phyloP scores from a whole-genome alignment of 371 early-diverging fungal genomes.

The Haplosporangium sp. region DNA sequence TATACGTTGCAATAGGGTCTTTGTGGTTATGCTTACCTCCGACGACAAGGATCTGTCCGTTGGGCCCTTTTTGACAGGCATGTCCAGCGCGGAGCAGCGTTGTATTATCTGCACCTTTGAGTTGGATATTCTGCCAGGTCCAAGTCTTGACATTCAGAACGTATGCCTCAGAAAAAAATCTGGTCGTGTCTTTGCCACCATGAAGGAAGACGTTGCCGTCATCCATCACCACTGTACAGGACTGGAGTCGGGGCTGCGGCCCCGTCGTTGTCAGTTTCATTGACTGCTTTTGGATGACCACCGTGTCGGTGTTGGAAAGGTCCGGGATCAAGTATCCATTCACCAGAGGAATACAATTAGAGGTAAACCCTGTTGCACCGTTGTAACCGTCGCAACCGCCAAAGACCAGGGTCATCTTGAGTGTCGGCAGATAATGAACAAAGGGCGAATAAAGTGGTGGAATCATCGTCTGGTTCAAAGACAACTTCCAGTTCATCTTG shows the following conservation, averaged over 20 bases:
- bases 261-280: neutral
- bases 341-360: slow-evolving; percentile 5
- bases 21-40: slow-evolving; percentile 33
- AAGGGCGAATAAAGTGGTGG: slow-evolving; percentile 26
- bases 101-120: slow-evolving; percentile 10
- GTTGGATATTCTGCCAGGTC: slow-evolving; percentile 16
- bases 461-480: slow-evolving; percentile 6
- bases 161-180: slow-evolving; percentile 32
- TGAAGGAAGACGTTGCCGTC: slow-evolving; percentile 42
- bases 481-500: slow-evolving; percentile 17
- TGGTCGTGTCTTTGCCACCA: slow-evolving; percentile 19
- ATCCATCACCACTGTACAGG: slow-evolving; percentile 19
- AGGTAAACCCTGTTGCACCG: neutral
- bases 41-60: slow-evolving; percentile 40
- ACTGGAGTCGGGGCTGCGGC: slow-evolving; percentile 14
- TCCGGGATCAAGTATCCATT: slow-evolving; percentile 18
- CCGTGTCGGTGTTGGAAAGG: neutral
- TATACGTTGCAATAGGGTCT: neutral
- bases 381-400: slow-evolving; percentile 8
- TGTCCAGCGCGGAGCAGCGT: slow-evolving; percentile 40
- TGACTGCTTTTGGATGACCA: neutral
- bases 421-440: slow-evolving; percentile 23
- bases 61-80: slow-evolving; percentile 37
- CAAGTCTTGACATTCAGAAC: slow-evolving; percentile 25
- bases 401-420: slow-evolving; percentile 20